Conservation (phyloP, 192 early-diverging fungal species). For the Powellomyces hirtus region DNA sequence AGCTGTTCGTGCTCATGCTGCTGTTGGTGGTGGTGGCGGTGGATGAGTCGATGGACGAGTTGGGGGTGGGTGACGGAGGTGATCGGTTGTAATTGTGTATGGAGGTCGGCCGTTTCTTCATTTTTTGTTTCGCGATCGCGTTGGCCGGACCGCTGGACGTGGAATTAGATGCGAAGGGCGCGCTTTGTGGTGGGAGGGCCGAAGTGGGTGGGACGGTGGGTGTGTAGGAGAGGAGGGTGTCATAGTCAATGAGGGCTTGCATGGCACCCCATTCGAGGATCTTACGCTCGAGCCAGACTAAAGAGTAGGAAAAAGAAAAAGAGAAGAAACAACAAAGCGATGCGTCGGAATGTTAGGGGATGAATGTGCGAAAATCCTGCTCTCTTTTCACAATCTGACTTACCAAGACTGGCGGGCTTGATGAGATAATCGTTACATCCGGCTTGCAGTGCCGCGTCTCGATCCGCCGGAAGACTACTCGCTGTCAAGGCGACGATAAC, state of each 20-base stretch:
- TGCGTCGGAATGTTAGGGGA: too few relatives aligned
- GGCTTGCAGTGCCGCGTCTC: slow-evolving; percentile 72
- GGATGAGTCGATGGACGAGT: background rate
- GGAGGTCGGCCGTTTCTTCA: background rate
- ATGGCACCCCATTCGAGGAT: slow-evolving; percentile 92
- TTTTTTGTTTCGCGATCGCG: background rate
- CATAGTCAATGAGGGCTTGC: slow-evolving; percentile 88
- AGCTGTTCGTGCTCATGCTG: background rate
- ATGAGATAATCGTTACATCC: slow-evolving; percentile 92
- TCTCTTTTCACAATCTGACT: background rate
- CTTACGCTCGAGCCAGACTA: slow-evolving; percentile 77
- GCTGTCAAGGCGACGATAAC: slow-evolving; percentile 90
- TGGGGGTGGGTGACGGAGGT: background rate
- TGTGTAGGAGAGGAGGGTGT: slow-evolving; percentile 36
- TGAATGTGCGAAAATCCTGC: too few relatives aligned
- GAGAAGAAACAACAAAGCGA: too few relatives aligned
- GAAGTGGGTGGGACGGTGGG: background rate
- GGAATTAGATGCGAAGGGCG: background rate
- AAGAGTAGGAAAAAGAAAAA: background rate
- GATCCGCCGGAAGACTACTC: slow-evolving; percentile 64
- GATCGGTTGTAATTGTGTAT: background rate
- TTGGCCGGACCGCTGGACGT: too few relatives aligned
- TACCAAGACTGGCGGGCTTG: slow-evolving; percentile 74
- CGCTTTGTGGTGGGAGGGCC: background rate
- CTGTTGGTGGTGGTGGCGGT: background rate